These are phyloP conservation scores for Hortiboletus rubellus DNA, from an alignment of 1,284 basidiomycete genomes.

Conservation along the genomic window DNA sequence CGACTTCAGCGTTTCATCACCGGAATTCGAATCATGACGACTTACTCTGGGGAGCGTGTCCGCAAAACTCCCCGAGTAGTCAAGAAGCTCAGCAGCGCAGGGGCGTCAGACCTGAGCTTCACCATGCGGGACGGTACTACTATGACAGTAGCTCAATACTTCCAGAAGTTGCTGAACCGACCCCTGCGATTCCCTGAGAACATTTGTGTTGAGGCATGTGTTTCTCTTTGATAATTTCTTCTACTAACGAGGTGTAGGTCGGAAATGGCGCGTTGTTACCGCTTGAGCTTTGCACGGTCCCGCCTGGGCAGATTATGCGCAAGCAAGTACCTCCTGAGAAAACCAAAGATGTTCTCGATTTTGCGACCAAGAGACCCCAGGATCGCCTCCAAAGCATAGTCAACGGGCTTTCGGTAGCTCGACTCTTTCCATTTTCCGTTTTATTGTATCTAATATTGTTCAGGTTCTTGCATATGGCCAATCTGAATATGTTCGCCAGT, in stretches of 20 bases:
- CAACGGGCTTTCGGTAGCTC: slow-evolving; percentile 52
- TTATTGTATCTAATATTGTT: background rate
- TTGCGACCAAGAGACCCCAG: slow-evolving; percentile 65
- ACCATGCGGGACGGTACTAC: slow-evolving; percentile 51
- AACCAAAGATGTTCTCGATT: slow-evolving; percentile 63
- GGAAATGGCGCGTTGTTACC: slow-evolving; percentile 67
- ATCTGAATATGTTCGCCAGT: slow-evolving; percentile 70
- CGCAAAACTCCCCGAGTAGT: slow-evolving; percentile 49
- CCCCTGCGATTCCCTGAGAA: slow-evolving; percentile 56
- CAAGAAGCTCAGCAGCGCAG: slow-evolving; percentile 52
- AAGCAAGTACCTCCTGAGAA: slow-evolving; percentile 70
- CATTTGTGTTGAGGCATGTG: slow-evolving; percentile 60
- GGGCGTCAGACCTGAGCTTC: slow-evolving; percentile 55
- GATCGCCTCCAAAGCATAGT: slow-evolving; percentile 62
- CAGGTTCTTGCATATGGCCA: slow-evolving; percentile 68
- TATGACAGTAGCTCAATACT: slow-evolving; percentile 65
- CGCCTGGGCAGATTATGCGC: slow-evolving; percentile 70
- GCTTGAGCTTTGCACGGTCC: slow-evolving; percentile 64
- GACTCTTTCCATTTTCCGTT: background rate
- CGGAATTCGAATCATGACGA: slow-evolving; percentile 55
- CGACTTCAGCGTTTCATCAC: slow-evolving; percentile 61
- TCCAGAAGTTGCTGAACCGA: slow-evolving; percentile 48
- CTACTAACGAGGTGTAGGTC: slow-evolving; percentile 43
- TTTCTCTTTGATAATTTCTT: background rate
- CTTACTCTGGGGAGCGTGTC: slow-evolving; percentile 37